phyloP scores from a whole-genome alignment of 345 rosid genomes.

The Rhizophora mangle region DNA sequence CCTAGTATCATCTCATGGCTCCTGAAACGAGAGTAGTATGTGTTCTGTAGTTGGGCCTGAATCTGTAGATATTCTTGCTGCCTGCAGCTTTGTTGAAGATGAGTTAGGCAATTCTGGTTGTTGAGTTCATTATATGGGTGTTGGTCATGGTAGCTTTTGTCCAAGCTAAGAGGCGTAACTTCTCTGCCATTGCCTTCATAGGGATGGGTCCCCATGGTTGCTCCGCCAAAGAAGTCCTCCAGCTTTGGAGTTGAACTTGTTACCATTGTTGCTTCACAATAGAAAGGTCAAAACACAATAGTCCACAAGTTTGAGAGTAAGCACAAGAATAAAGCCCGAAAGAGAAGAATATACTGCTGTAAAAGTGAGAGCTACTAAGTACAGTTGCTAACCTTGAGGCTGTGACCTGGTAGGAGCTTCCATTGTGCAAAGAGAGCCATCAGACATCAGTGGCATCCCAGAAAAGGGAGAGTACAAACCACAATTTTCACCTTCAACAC shows the following conservation, averaged over 20 bases:
- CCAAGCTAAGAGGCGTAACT: constrained; percentile 75
- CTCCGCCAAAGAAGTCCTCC: constrained; percentile 82
- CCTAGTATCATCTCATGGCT: constrained; percentile 42
- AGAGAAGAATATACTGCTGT: constrained; percentile 12
- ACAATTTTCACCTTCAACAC: constrained; percentile 41
- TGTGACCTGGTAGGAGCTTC: constrained; percentile 81
- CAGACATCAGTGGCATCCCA: constrained; percentile 87
- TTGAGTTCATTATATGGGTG: constrained; percentile 34
- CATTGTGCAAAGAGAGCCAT: constrained; percentile 90
- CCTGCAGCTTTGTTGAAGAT: constrained; percentile 30
- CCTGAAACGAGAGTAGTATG: constrained; percentile 39
- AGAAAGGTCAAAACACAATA: constrained; percentile 29
- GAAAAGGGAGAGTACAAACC: constrained; percentile 54
- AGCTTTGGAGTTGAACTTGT: constrained; percentile 67
- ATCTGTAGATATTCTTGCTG: constrained; percentile 27
- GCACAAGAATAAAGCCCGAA: constrained; percentile 25
- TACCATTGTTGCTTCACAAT: constrained; percentile 41
- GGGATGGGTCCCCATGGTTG: constrained; percentile 71
- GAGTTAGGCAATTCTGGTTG: constrained; percentile 32
- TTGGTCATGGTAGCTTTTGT: constrained; percentile 56
- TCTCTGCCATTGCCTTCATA: constrained; percentile 52
- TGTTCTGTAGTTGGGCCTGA: constrained; percentile 32
- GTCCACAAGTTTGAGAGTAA: constrained; percentile 12
- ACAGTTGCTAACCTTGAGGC: constrained; percentile 45
- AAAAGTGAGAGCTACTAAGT: background rate